Evolutionary conservation across 73 alveolate genomes (phyloP).

Genomic region (Paramecium sexaurelia): DNA sequence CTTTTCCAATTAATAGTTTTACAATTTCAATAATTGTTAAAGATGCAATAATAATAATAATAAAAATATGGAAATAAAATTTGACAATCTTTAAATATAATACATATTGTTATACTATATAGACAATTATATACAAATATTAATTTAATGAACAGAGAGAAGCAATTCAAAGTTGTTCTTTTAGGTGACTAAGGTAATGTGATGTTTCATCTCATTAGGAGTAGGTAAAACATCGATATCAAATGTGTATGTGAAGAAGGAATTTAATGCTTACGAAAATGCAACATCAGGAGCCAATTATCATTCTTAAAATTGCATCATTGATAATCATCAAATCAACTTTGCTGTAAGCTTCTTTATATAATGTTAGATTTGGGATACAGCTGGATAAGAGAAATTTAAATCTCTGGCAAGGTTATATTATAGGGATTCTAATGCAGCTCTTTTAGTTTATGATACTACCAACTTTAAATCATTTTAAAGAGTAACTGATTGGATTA

Average conservation of each 20-base stretch:
- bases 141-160: neutral
- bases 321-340: slow-evolving; percentile 61
- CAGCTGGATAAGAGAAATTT: slow-evolving; percentile 90
- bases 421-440: slow-evolving; percentile 84
- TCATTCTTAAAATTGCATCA: neutral
- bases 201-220: neutral
- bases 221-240: slow-evolving; percentile 55
- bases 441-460: slow-evolving; percentile 81
- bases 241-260: slow-evolving; percentile 16
- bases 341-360: neutral
- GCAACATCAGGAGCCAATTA: slow-evolving; percentile 55
- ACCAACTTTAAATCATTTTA: slow-evolving; percentile 71
- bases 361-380: slow-evolving; percentile 83
- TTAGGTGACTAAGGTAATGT: neutral
- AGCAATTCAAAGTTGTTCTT: slow-evolving; percentile 5
- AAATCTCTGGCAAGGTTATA: slow-evolving; percentile 76
- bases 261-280: slow-evolving; percentile 11
- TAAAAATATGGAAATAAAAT: too few species aligned
- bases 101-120: neutral
- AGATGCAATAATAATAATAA: too few species aligned
- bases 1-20: neutral
- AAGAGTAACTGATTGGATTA: slow-evolving; percentile 25
- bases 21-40: neutral
- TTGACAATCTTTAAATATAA: neutral
- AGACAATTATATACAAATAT: neutral